phyloP scores from a whole-genome alignment of 495 filamentous ascomycete species.

The Penicillium paradoxum region DNA sequence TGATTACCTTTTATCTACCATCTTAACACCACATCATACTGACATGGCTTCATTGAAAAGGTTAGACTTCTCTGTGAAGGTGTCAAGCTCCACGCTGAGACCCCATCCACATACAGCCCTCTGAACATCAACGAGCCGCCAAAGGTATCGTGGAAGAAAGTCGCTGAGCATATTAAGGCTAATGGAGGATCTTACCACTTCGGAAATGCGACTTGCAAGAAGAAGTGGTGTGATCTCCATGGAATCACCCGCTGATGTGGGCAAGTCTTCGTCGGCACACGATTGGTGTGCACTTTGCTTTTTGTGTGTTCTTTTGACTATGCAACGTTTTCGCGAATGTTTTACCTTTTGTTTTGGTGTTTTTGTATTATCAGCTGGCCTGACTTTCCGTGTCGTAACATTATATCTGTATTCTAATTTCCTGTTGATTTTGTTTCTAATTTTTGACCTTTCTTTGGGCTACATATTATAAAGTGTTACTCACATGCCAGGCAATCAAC shows the following conservation, averaged over 20 bases:
- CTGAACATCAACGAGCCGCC: slow-evolving; percentile 14
- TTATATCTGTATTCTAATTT: not conserved
- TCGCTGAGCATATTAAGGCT: slow-evolving; percentile 63
- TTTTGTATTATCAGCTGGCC: not conserved
- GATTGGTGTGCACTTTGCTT: not conserved
- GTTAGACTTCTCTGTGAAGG: slow-evolving; percentile 35
- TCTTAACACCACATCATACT: too few relatives aligned
- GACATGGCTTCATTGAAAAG: slow-evolving; percentile 18
- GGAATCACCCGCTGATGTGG: slow-evolving; percentile 11
- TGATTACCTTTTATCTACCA: not conserved
- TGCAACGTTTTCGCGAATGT: not conserved
- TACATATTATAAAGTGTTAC: too few relatives aligned
- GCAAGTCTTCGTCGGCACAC: not conserved
- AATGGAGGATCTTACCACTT: slow-evolving; percentile 80
- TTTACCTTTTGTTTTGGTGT: not conserved
- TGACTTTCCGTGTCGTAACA: not conserved
- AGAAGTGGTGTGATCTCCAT: slow-evolving; percentile 57
- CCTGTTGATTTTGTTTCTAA: too few relatives aligned
- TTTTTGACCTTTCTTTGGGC: too few relatives aligned
- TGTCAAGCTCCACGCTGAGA: slow-evolving; percentile 31
- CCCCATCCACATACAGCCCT: not conserved
- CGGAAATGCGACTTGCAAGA: slow-evolving; percentile 82
- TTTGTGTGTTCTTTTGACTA: not conserved
- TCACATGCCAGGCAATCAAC: too few relatives aligned
- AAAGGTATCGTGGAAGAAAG: slow-evolving; percentile 78